Evolutionary conservation across 352 stramenopile species (phyloP), one percentile per base, ranked within the genome.

Genomic region (Phytophthora aleatoria): DNA sequence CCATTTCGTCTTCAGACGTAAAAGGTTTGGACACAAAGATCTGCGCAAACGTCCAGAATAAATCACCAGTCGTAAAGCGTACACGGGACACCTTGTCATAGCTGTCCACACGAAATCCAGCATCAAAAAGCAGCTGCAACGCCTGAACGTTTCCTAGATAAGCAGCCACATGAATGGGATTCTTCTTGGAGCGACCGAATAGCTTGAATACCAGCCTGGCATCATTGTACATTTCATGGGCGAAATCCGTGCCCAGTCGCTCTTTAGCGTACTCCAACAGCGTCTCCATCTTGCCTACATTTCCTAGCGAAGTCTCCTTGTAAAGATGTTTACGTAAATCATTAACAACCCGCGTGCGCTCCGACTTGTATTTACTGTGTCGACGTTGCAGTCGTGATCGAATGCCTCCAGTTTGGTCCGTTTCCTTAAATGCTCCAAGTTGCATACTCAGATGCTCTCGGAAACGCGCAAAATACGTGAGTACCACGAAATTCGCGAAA

Each of bases 381-480:
- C 70, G 64, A 13, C 63, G 44, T 16, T 73, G 44, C 13, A 90
- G 50, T 3, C 81, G 76, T 13, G 81, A 77, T 26, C 85, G 85
- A 30, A 94, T 79, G 41, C 87, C 81, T n/a, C 86, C 86, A 1
- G 84, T 95, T 52, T 95, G 86, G 51, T 92, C 84, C 27, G 75
- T 82, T 57, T 95, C 86, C 50, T 91, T 87, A 67, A 92, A 93
- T 1, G 86, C 87, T 8, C 87, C 87, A 10, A 95, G 71, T 59
- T 92, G 85, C 87, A 93, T 92, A 64, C 90, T 92, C 52, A 95
- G 61, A 52, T 95, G 87, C 64, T 95, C 87, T 33, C 87, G 81
- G 69, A 95, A 95, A 10, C 85, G 87, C 20, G 85, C 80, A 64
- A 94, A 95, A 61, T 88, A 89, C 41, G 77, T 87, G 44, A 95